A percentile compares a stretch with the other conserved stretches of the same genome.
These are phyloP conservation scores for Chlorella variabilis DNA, from an alignment of 163 green algal genomes.

Conservation along the genomic window DNA sequence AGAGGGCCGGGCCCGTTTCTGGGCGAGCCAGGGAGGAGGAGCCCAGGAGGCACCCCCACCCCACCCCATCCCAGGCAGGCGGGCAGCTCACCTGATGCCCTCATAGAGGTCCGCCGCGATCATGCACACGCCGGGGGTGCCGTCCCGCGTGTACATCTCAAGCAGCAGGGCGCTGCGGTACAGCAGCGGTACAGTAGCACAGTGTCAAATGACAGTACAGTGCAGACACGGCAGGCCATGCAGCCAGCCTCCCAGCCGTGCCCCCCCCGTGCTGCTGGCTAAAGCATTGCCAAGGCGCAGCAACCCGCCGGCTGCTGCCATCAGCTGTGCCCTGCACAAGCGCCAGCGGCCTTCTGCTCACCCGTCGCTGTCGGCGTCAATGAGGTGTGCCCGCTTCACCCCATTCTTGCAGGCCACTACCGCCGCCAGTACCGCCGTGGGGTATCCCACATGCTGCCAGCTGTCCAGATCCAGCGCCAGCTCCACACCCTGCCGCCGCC, in stretches of 20 bases:
- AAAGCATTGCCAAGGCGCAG: too few relatives aligned
- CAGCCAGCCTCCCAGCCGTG: too few relatives aligned
- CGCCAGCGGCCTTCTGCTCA: background rate
- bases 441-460: slow-evolving; percentile 67
- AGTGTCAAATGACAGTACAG: background rate
- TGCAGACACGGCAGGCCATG: too few relatives aligned
- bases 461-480: slow-evolving; percentile 80
- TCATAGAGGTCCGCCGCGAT: slow-evolving; percentile 87
- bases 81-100: slow-evolving; percentile 76
- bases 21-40: too few relatives aligned
- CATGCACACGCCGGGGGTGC: slow-evolving; percentile 86
- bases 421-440: slow-evolving; percentile 67
- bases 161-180: slow-evolving; percentile 81
- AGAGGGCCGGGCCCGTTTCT: too few relatives aligned
- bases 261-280: too few relatives aligned
- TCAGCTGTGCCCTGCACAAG: too few relatives aligned
- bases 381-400: slow-evolving; percentile 87
- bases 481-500: slow-evolving; percentile 38
- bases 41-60: too few relatives aligned
- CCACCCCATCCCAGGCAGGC: too few relatives aligned
- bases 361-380: slow-evolving; percentile 76
- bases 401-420: slow-evolving; percentile 71
- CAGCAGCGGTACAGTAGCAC: background rate
- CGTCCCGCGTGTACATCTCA: slow-evolving; percentile 97
- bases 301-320: too few relatives aligned